Evolutionary conservation across 2,329 filamentous ascomycete species (phyloP), one percentile per base, ranked within the genome.

Genomic region (Fusarium paranaense): DNA sequence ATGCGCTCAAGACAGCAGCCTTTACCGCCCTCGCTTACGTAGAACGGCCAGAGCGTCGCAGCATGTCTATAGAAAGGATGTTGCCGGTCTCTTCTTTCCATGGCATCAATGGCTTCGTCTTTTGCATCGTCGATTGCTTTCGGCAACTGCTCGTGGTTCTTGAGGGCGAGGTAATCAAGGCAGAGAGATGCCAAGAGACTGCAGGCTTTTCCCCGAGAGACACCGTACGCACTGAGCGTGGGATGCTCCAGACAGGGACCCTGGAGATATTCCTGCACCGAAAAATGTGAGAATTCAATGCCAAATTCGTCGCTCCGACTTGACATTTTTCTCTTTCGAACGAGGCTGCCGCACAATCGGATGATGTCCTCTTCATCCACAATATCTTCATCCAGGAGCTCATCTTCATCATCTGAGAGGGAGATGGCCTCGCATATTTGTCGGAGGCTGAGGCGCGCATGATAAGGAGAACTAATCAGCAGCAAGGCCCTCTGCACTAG

Each of bases 281-380:
- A 64, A 42, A 72, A 72, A 22, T 72, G 69, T 0, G 69, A 67
- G 35, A 69, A 66, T 16, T 72, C 69, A n/a, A 72, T 61, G 6
- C 13, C 16, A n/a, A n/a, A n/a, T n/a, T n/a, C n/a, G n/a, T n/a
- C n/a, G n/a, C n/a, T n/a, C n/a, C n/a, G n/a, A n/a, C n/a, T n/a
- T n/a, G n/a, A n/a, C n/a, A 25, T 27, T 5, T 5, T 18, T 6
- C 25, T 52, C 22, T 1, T 52, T 14, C 67, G 66, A 25, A 69
- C 5, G 1, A 71, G 66, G 10, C 66, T 71, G 5, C 69, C 30
- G 7, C 69, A 71, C 1, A 10, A 62, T 22, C 54, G 18, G 3
- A 69, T 22, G 13, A 71, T 13, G 1, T 66, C 63, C 2, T 33
- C 6, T 4, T 57, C 32, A 2, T 69, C 52, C 1, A 71, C 30